Evolutionary conservation across 805 yeast genomes (phyloP).

Genomic region (Candida saitoana): DNA sequence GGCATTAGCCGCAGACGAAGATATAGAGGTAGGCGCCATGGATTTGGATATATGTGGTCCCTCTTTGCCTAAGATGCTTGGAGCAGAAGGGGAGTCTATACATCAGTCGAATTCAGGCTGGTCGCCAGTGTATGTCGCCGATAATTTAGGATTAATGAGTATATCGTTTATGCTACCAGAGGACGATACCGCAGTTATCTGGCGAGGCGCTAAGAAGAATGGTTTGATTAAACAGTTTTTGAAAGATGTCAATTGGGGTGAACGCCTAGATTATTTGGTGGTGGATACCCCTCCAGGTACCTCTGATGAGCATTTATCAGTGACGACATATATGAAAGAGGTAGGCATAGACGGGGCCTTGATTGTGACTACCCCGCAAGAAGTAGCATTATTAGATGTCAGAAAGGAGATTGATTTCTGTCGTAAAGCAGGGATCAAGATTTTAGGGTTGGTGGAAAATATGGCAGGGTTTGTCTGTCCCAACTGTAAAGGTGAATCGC

Average conservation of each 20-base stretch:
- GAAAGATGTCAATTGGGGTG: slow-evolving; percentile 95
- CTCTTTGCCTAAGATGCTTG: slow-evolving; percentile 89
- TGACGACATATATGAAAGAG: slow-evolving; percentile 81
- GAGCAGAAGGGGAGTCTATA: slow-evolving; percentile 79
- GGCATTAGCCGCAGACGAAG: slow-evolving; percentile 83
- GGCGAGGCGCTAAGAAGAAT: slow-evolving; percentile 97
- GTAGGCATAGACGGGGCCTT: slow-evolving; percentile 94
- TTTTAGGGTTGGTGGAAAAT: slow-evolving; percentile 90
- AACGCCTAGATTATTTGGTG: slow-evolving; percentile 69
- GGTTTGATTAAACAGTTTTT: slow-evolving; percentile 89
- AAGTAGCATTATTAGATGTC: slow-evolving; percentile 91
- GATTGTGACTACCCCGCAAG: slow-evolving; percentile 95
- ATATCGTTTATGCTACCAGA: slow-evolving; percentile 94
- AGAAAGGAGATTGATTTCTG: slow-evolving; percentile 95
- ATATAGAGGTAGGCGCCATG: slow-evolving; percentile 89
- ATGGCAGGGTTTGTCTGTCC: slow-evolving; percentile 99
- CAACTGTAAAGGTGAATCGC: slow-evolving; percentile 81
- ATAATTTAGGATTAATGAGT: slow-evolving; percentile 92
- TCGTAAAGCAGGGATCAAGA: slow-evolving; percentile 78
- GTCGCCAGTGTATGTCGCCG: slow-evolving; percentile 95
- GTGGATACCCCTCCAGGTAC: slow-evolving; percentile 99
- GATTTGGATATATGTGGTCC: slow-evolving; percentile 98
- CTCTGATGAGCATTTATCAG: slow-evolving; percentile 92
- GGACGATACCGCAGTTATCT: slow-evolving; percentile 87
- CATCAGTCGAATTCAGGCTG: slow-evolving; percentile 92